Conservation (phyloP, 2,329 filamentous ascomycete genomes). For the Trichophyton rubrum region DNA sequence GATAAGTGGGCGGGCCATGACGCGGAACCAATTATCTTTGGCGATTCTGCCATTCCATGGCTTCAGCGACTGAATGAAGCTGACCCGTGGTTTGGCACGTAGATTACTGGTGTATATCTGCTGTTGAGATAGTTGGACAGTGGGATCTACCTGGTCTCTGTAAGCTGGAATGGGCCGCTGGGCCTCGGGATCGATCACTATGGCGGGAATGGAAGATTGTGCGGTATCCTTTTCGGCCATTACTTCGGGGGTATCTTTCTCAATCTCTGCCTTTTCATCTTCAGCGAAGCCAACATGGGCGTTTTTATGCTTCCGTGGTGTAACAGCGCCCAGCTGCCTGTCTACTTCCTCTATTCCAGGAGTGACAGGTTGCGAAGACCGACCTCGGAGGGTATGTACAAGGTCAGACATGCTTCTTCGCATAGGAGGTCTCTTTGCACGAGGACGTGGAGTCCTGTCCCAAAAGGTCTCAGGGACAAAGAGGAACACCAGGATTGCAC, state of each 20-base stretch:
- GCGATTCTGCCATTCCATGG: conserved; percentile 68
- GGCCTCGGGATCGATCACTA: conserved; percentile 22
- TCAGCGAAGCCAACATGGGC: conserved; percentile 48
- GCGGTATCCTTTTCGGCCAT: conserved; percentile 5
- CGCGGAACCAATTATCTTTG: conserved; percentile 66
- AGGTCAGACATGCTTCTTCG: conserved; percentile 29
- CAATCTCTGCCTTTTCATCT: conserved; percentile 16
- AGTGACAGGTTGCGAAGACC: conserved; percentile 14
- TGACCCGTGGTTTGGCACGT: conserved; percentile 52
- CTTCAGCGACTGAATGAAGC: conserved; percentile 61
- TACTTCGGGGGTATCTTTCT: background rate
- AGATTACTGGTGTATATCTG: conserved; percentile 57
- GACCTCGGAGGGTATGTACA: conserved; percentile 26
- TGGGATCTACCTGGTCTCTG: conserved; percentile 22
- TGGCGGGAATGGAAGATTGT: background rate
- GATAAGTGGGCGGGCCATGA: conserved; percentile 67
- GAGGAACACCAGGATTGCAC: conserved; percentile 62
- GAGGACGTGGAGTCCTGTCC: conserved; percentile 61
- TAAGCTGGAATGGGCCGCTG: conserved; percentile 14
- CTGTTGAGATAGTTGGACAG: conserved; percentile 18
- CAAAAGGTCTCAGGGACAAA: conserved; percentile 95
- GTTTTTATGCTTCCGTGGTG: conserved; percentile 21
- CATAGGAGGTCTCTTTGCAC: conserved; percentile 29
- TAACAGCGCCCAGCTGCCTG: conserved; percentile 13
- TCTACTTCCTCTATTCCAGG: conserved; percentile 6